Evolutionary conservation across 1,284 basidiomycete species (phyloP).

Genomic region (Volvariella volvacea): DNA sequence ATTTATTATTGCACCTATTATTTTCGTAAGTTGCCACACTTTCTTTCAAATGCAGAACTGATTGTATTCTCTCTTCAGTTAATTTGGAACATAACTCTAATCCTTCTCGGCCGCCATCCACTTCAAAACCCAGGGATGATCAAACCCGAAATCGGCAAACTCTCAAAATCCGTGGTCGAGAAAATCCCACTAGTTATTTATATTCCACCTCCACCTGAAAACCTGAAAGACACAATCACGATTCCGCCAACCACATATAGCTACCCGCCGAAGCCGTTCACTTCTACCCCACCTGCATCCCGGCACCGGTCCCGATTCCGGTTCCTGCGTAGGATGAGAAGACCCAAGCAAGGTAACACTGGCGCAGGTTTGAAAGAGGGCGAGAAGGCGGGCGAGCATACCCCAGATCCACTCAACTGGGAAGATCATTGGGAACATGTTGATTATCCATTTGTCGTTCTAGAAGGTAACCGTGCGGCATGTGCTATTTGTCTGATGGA

Average conservation of each 20-base stretch:
- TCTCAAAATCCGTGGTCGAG: conserved; percentile 63
- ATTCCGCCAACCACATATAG: conserved; percentile 40
- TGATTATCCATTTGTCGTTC: conserved; percentile 47
- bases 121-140: conserved; percentile 64
- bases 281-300: conserved; percentile 15
- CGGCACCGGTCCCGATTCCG: conserved; percentile 40
- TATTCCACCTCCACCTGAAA: conserved; percentile 69
- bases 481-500: conserved; percentile 81
- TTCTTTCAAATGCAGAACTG: conserved; percentile 1
- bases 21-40: conserved; percentile 51
- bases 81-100: conserved; percentile 66
- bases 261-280: conserved; percentile 48
- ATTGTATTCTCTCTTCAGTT: conserved; percentile 34
- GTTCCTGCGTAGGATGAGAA: conserved; percentile 33
- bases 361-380: conserved; percentile 15
- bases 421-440: conserved; percentile 43
- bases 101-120: conserved; percentile 72
- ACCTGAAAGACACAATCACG: conserved; percentile 21
- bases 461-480: conserved; percentile 72
- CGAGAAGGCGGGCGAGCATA: conserved; percentile 19
- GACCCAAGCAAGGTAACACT: conserved; percentile 16
- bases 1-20: conserved; percentile 68
- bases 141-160: conserved; percentile 69
- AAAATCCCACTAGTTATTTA: conserved; percentile 76
- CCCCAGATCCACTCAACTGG: conserved; percentile 39